A percentile compares a stretch with the other conserved stretches of the same genome.
These are phyloP conservation scores for Yamadazyma phyllophila DNA, from an alignment of 805 yeast species.

Conservation along the genomic window DNA sequence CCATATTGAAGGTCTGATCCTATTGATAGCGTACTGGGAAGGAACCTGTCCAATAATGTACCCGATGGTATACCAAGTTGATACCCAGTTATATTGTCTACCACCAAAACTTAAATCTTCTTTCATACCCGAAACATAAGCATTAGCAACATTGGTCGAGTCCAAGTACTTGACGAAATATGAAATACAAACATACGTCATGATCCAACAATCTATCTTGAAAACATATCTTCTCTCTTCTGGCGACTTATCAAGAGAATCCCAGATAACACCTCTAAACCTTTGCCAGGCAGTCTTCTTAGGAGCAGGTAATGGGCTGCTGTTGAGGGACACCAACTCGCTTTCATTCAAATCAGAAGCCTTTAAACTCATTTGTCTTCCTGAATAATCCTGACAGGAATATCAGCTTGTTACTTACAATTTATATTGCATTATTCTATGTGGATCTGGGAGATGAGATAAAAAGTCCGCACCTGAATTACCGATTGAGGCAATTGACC, in stretches of 20 bases:
- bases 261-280: constrained; percentile 9
- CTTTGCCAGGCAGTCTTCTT: not conserved
- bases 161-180: constrained; percentile 13
- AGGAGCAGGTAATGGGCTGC: not conserved
- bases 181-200: constrained; percentile 9
- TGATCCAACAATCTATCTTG: constrained; percentile 9
- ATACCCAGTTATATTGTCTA: constrained; percentile 46
- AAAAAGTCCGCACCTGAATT: not conserved
- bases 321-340: not conserved
- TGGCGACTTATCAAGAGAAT: constrained; percentile 9
- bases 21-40: constrained; percentile 15
- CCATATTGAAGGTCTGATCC: constrained; percentile 25
- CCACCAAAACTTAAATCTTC: constrained; percentile 50
- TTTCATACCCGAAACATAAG: constrained; percentile 59
- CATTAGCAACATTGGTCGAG: constrained; percentile 22
- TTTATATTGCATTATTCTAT: not conserved
- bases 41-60: constrained; percentile 42
- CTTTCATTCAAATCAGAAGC: not conserved
- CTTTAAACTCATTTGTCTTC: not conserved
- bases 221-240: constrained; percentile 9
- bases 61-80: constrained; percentile 55
- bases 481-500: not conserved
- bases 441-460: not conserved
- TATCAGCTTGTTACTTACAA: not conserved
- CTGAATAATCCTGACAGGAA: not conserved